A percentile compares a stretch with the other conserved stretches of the same genome.
phyloP scores from a whole-genome alignment of 2,329 filamentous ascomycete genomes.

The Scytalidium sp. region DNA sequence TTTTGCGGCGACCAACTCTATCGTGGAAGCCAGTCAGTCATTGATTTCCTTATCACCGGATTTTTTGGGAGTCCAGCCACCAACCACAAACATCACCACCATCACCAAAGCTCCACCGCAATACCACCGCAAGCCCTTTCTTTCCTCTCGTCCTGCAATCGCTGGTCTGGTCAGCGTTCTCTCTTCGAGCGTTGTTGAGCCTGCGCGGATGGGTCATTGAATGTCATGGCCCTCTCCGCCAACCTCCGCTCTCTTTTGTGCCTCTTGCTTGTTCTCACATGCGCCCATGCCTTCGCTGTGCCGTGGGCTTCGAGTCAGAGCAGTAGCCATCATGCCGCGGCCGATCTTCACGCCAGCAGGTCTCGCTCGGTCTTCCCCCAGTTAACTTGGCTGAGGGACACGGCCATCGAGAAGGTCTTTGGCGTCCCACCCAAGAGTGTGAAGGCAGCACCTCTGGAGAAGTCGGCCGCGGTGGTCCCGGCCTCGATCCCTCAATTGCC shows the following conservation, averaged over 20 bases:
- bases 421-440: conserved; percentile 31
- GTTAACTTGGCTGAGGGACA: conserved; percentile 48
- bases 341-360: conserved; percentile 10
- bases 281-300: conserved; percentile 13
- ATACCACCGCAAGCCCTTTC: no score
- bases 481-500: conserved; percentile 29
- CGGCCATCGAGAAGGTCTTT: conserved; percentile 47
- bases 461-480: conserved; percentile 7
- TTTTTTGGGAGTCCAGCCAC: no score
- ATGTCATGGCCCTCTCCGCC: not conserved
- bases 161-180: not conserved
- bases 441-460: conserved; percentile 11
- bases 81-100: no score
- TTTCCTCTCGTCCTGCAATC: not conserved
- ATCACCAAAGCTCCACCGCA: no score
- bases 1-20: no score
- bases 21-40: no score
- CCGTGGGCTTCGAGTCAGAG: conserved; percentile 13
- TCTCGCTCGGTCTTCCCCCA: conserved; percentile 39
- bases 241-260: conserved; percentile 8
- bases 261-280: conserved; percentile 8
- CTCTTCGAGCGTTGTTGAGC: not conserved
- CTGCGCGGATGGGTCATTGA: not conserved
- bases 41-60: no score
- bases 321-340: conserved; percentile 7